Percentiles rank a stretch among this genome's conserved stretches.
These are phyloP conservation scores for Melaleuca quinquenervia DNA, from an alignment of 345 rosid genomes.

Conservation along the genomic window DNA sequence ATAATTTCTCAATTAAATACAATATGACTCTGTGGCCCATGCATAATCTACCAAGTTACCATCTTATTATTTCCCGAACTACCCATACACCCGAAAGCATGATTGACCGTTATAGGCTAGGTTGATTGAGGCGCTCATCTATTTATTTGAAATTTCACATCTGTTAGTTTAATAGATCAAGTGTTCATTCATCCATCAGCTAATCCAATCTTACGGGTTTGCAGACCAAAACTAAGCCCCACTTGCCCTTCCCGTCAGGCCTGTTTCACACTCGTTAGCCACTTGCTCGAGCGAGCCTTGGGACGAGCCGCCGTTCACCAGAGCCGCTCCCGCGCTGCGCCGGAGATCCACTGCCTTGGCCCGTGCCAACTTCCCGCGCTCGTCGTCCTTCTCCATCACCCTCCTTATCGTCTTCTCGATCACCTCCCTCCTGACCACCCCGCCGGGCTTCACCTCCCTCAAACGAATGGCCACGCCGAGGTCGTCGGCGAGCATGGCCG, in stretches of 20 bases:
- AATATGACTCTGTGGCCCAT: no score
- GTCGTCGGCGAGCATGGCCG: conserved; percentile 29
- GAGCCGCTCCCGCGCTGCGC: conserved; percentile 17
- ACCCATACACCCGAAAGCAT: no score
- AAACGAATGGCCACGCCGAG: conserved; percentile 27
- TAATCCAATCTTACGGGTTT: no score
- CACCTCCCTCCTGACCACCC: conserved; percentile 24
- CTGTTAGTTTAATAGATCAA: no score
- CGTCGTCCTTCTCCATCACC: conserved; percentile 15
- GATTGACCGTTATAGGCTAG: no score
- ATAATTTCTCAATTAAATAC: no score
- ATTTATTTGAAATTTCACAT: no score
- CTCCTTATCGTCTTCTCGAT: conserved; percentile 27
- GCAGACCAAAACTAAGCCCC: not conserved
- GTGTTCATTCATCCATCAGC: no score
- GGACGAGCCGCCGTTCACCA: conserved; percentile 33
- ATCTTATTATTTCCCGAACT: no score
- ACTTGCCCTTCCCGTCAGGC: not conserved
- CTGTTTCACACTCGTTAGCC: conserved; percentile 6
- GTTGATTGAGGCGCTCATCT: no score
- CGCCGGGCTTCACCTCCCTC: not conserved
- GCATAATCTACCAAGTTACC: no score
- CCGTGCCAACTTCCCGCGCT: conserved; percentile 17
- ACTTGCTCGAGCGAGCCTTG: conserved; percentile 8
- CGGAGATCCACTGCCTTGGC: conserved; percentile 14